phyloP scores from a whole-genome alignment of 2,329 filamentous ascomycete species.

The Pyrenochaeta sp. region DNA sequence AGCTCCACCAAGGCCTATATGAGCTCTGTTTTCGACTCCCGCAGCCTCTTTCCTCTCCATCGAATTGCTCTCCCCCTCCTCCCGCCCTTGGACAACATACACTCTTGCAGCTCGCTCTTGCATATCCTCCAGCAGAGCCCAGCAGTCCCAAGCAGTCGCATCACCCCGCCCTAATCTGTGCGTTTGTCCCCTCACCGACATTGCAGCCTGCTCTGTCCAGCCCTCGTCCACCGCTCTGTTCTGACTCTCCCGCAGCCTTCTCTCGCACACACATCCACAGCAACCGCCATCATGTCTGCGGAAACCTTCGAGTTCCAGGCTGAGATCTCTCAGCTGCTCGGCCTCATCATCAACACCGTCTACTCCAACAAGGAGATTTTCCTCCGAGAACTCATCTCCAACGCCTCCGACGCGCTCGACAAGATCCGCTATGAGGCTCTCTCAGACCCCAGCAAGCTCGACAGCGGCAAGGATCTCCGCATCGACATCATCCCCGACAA shows the following conservation, averaged over 20 bases:
- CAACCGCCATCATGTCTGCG: slow-evolving; percentile 71
- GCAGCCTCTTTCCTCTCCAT: slow-evolving; percentile 26
- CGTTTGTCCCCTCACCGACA: slow-evolving; percentile 22
- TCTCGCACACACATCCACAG: slow-evolving; percentile 25
- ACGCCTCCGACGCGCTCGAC: slow-evolving; percentile 98
- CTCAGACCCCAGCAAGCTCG: slow-evolving; percentile 96
- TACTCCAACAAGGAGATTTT: slow-evolving; percentile 99
- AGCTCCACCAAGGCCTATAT: slow-evolving; percentile 45
- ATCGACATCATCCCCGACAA: slow-evolving; percentile 99
- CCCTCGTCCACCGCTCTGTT: slow-evolving; percentile 6
- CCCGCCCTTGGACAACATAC: slow-evolving; percentile 24
- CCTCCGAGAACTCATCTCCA: slow-evolving; percentile 97
- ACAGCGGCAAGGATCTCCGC: slow-evolving; percentile 95
- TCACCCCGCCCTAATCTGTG: slow-evolving; percentile 32
- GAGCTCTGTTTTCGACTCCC: slow-evolving; percentile 34
- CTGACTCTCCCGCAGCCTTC: slow-evolving; percentile 22
- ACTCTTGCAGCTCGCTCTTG: slow-evolving; percentile 32
- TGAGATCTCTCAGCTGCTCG: slow-evolving; percentile 99
- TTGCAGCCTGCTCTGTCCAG: slow-evolving; percentile 15
- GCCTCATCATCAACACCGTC: slow-evolving; percentile 99
- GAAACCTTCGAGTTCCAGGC: slow-evolving; percentile 99
- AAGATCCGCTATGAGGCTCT: slow-evolving; percentile 99
- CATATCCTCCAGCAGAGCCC: slow-evolving; percentile 18
- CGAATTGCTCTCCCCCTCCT: slow-evolving; percentile 30
- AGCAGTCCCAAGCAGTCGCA: slow-evolving; percentile 27